Base-by-base conservation (phyloP, 2,329 filamentous ascomycete species). In the Epichloe gansuensis region DNA sequence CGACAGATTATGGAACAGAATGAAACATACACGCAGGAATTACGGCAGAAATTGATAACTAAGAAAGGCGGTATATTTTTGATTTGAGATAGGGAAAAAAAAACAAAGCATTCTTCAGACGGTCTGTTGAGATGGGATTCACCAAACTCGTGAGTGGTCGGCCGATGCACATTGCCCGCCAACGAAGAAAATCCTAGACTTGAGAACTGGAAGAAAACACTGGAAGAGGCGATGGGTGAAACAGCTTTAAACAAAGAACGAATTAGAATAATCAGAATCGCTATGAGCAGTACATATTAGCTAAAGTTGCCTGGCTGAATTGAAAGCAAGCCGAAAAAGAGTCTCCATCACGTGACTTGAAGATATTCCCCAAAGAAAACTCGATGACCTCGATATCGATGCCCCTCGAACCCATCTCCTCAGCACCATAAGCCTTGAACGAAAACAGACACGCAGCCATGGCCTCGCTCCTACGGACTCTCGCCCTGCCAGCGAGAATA, bases 391-490 rank as follows among this genome's bases (percentile, higher is more conserved):
- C 13, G 41, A 43, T 25, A 11, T 4, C 41, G 7, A 17, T 4
- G 31, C 8, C 31, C 31, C 31, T 31, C 17, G 11, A 43, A 43
- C 41, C 38, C 38, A 12, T 31, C 31, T 39, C 38, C 13, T 43
- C 17, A 13, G 41, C 21, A 12, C 12, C 11, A 43, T 23, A 6
- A 17, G 9, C 9, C 25, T 5, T 25, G 23, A 31, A 35, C 25
- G 48, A 40, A 25, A 41, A 36, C 31, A 42, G 27, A 5, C 36
- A 23, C 27, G 25, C 27, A 36, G 42, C 13, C 47, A 70, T 70
- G 68, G 60, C 66, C 47, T 69, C 64, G 38, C 52, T 70, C 27
- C 52, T 70, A 52, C 66, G 67, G 51, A 56, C 58, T 8, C 51
- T 70, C 51, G 62, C 66, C 54, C 60, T 67, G 15, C 58, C 64